Evolutionary conservation across 352 stramenopile genomes (phyloP).

Genomic region (Phytophthora cryptogea): DNA sequence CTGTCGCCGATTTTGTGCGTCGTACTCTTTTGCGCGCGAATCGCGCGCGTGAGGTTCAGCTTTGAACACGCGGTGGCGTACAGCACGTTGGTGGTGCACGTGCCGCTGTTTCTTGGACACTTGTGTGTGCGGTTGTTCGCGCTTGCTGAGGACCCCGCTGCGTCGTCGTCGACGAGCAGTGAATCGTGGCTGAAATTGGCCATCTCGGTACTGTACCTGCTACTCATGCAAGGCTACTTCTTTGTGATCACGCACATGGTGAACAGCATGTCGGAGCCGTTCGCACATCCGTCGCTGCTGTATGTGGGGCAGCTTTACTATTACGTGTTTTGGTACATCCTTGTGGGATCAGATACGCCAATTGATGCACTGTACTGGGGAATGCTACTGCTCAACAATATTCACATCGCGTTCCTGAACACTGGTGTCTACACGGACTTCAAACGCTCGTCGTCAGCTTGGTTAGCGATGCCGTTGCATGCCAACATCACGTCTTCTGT

Average conservation of each 20-base stretch:
- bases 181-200: slow-evolving; percentile 77
- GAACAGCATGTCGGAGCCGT: slow-evolving; percentile 83
- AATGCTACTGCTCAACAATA: slow-evolving; percentile 84
- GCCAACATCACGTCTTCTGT: slow-evolving; percentile 56
- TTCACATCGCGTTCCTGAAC: slow-evolving; percentile 88
- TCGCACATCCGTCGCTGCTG: slow-evolving; percentile 79
- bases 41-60: slow-evolving; percentile 39
- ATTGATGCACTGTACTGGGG: slow-evolving; percentile 85
- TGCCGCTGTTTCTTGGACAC: slow-evolving; percentile 83
- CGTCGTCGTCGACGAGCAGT: slow-evolving; percentile 29
- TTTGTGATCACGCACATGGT: slow-evolving; percentile 83
- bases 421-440: slow-evolving; percentile 88
- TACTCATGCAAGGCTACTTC: slow-evolving; percentile 87
- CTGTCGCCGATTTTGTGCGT: slow-evolving; percentile 66
- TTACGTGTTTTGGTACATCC: slow-evolving; percentile 89
- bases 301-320: slow-evolving; percentile 88
- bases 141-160: slow-evolving; percentile 47
- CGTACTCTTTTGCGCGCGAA: slow-evolving; percentile 56
- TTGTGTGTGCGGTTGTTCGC: slow-evolving; percentile 79
- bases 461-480: slow-evolving; percentile 47
- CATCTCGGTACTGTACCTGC: slow-evolving; percentile 75
- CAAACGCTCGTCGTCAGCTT: slow-evolving; percentile 61
- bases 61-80: slow-evolving; percentile 81
- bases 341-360: slow-evolving; percentile 78
- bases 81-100: slow-evolving; percentile 73